Evolutionary conservation across 148 eudicot genomes (phyloP).

Genomic region (Bassia scoparia): DNA sequence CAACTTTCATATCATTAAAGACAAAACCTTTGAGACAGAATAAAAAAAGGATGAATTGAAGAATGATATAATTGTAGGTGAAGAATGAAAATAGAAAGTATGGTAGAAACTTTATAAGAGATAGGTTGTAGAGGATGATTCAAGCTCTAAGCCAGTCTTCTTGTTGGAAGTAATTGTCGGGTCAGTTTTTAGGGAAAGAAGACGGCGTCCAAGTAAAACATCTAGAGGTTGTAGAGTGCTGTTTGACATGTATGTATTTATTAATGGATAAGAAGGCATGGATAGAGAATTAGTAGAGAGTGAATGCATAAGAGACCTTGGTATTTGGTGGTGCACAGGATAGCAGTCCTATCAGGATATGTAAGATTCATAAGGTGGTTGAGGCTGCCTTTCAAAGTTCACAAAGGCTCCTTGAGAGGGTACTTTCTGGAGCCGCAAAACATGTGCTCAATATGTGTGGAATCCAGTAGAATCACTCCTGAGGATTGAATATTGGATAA

Average conservation of each 20-base stretch:
- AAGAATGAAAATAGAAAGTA: neutral
- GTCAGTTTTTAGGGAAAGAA: conserved; percentile 96
- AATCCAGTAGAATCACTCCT: conserved; percentile 92
- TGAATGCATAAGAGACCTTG: too few species aligned
- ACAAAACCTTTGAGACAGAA: conserved; percentile 70
- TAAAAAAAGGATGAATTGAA: neutral
- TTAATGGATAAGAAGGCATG: too few species aligned
- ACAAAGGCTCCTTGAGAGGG: conserved; percentile 91
- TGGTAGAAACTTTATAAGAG: conserved; percentile 33
- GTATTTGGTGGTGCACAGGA: conserved; percentile 96
- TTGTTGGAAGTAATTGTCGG: conserved; percentile 78
- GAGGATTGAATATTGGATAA: too few species aligned
- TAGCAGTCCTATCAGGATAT: conserved; percentile 99
- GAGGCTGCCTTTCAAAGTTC: conserved; percentile 93
- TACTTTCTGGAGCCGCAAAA: conserved; percentile 94
- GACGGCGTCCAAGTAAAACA: conserved; percentile 96
- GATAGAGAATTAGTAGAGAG: too few species aligned
- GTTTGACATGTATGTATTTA: conserved; percentile 22
- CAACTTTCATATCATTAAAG: conserved; percentile 99
- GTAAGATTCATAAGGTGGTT: conserved; percentile 90
- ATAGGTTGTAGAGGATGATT: conserved; percentile 84
- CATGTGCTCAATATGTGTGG: conserved; percentile 97
- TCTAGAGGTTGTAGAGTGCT: conserved; percentile 97
- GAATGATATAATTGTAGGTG: neutral
- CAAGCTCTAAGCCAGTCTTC: conserved; percentile 99